Evolutionary conservation across 176 grass and related monocot genomes (phyloP).

Genomic region (Dendrocalamus sinicus): DNA sequence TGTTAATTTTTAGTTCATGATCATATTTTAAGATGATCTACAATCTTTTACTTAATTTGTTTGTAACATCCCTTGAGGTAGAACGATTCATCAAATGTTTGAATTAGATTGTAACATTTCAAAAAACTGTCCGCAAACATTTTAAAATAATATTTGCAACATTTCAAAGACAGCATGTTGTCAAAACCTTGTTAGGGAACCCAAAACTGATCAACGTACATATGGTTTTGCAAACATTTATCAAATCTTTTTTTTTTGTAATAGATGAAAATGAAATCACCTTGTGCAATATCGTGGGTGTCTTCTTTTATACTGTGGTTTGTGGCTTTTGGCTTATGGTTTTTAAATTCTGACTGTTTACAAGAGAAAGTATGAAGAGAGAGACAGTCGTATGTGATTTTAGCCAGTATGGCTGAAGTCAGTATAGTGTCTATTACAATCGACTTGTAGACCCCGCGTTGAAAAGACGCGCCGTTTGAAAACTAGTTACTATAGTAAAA

Average conservation of each 20-base stretch:
- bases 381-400: too few species aligned
- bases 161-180: constrained; percentile 7
- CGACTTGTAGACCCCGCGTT: too few species aligned
- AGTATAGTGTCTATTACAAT: too few species aligned
- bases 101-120: neutral
- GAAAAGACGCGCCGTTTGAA: too few species aligned
- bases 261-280: constrained; percentile 22
- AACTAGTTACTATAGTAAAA: too few species aligned
- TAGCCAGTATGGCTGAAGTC: too few species aligned
- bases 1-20: neutral
- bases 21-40: neutral
- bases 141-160: neutral
- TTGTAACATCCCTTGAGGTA: neutral
- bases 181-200: neutral
- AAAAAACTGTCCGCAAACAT: neutral
- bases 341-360: too few species aligned
- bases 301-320: too few species aligned
- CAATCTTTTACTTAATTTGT: neutral
- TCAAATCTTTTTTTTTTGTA: neutral
- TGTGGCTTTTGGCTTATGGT: too few species aligned
- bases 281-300: neutral
- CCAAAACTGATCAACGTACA: neutral
- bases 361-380: too few species aligned
- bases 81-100: neutral
- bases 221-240: neutral